Conservation (phyloP, 176 grass and related monocot genomes). For the Aegilops sharonensis region DNA sequence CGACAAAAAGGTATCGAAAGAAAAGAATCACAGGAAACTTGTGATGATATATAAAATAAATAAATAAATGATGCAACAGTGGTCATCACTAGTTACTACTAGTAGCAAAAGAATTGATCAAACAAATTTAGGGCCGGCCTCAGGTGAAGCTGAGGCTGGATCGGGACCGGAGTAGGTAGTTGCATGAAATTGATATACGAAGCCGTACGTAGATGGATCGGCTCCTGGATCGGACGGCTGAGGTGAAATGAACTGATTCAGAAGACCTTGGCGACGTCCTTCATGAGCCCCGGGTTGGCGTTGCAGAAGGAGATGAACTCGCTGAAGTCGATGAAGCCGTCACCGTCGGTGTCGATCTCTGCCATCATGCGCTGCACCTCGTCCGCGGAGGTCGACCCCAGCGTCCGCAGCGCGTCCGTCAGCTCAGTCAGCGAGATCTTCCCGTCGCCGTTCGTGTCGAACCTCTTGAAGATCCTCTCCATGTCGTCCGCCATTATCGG, state of each 20-base stretch:
- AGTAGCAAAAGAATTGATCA: not conserved
- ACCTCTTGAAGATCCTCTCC: conserved; percentile 86
- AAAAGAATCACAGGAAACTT: not conserved
- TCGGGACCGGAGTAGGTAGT: not conserved
- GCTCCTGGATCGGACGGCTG: not conserved
- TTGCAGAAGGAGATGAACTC: conserved; percentile 91
- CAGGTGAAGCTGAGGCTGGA: not conserved
- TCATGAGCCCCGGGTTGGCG: conserved; percentile 86
- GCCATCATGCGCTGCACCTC: conserved; percentile 92
- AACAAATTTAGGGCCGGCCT: conserved; percentile 8
- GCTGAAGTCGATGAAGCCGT: conserved; percentile 73
- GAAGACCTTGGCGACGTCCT: conserved; percentile 94
- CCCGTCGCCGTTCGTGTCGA: conserved; percentile 79
- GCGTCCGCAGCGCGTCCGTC: conserved; percentile 68
- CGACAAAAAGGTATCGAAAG: not conserved
- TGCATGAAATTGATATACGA: not conserved
- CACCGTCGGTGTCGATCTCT: conserved; percentile 91
- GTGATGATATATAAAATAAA: no score
- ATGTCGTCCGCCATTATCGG: conserved; percentile 44
- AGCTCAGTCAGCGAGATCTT: conserved; percentile 84
- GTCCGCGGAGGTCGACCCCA: conserved; percentile 76
- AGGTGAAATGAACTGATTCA: not conserved
- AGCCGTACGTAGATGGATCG: not conserved
- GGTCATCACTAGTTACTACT: not conserved
- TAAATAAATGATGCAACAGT: not conserved